Conservation (phyloP, 441 rosid species). For the Erodium moschatum region DNA sequence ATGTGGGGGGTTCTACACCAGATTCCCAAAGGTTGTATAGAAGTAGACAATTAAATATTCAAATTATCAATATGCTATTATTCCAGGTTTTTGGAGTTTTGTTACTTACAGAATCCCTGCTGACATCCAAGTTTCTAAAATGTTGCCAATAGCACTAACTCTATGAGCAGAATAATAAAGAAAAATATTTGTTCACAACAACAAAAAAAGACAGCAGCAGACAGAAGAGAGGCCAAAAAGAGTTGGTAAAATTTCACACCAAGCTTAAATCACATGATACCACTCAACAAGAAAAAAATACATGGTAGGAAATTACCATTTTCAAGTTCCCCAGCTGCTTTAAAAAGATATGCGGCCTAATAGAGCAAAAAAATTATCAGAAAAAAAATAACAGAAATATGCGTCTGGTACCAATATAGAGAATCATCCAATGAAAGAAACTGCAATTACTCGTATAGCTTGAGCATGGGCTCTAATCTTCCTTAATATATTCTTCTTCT, state of each 20-base stretch:
- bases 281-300: background rate
- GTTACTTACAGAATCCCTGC: background rate
- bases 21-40: background rate
- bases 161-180: background rate
- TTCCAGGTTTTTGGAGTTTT: background rate
- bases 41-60: background rate
- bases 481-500: conserved; percentile 48
- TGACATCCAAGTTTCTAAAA: background rate
- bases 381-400: conserved; percentile 12
- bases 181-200: background rate
- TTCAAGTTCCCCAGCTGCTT: conserved; percentile 36
- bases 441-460: conserved; percentile 51
- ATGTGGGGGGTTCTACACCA: too few species aligned
- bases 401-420: background rate
- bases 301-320: conserved; percentile 39
- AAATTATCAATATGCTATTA: background rate
- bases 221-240: background rate
- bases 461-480: conserved; percentile 84
- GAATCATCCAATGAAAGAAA: background rate
- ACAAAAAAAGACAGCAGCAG: background rate
- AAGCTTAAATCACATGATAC: background rate
- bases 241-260: background rate
- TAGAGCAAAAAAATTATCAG: conserved; percentile 21
- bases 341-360: conserved; percentile 87
- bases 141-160: background rate